These are phyloP conservation scores for Flammula alnicola DNA, from an alignment of 1,284 basidiomycete genomes.

Conservation along the genomic window DNA sequence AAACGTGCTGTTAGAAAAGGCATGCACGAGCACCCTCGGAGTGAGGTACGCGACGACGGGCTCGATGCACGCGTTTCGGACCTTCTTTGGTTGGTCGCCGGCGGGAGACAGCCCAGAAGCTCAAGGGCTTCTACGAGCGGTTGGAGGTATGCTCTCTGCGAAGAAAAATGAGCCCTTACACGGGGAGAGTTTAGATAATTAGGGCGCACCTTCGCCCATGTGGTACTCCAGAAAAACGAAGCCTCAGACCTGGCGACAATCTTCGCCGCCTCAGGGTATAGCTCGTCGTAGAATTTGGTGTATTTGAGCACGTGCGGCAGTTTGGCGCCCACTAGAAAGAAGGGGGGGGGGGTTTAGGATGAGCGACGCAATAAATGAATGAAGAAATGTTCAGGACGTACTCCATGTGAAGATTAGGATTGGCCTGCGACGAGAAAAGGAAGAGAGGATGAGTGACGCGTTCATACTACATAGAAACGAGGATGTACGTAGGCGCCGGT, in stretches of 20 bases:
- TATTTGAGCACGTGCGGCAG: constrained; percentile 57
- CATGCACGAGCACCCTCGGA: constrained; percentile 50
- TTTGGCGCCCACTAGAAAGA: constrained; percentile 50
- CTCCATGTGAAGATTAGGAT: constrained; percentile 19
- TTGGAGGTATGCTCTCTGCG: constrained; percentile 35
- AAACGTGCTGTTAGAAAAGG: constrained; percentile 58
- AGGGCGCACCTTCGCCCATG: constrained; percentile 37
- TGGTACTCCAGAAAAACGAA: constrained; percentile 43
- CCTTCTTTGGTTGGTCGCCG: constrained; percentile 8
- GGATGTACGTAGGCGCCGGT: too few relatives aligned
- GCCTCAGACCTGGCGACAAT: constrained; percentile 48
- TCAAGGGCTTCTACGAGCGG: constrained; percentile 48
- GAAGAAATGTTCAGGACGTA: constrained; percentile 42
- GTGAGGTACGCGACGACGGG: constrained; percentile 15
- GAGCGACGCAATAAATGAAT: constrained; percentile 55
- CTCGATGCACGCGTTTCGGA: constrained; percentile 5
- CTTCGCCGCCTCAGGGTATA: constrained; percentile 54
- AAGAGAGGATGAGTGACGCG: too few relatives aligned
- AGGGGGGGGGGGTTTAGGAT: constrained; percentile 7
- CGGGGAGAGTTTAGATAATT: background rate
- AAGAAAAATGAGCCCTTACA: background rate
- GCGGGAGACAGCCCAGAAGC: constrained; percentile 41
- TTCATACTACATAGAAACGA: too few relatives aligned
- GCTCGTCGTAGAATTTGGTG: constrained; percentile 44
- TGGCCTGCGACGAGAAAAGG: too few relatives aligned